Evolutionary conservation across 164 flowering plant genomes (phyloP), one percentile per base, ranked within the genome.

Genomic region (Piper betle): DNA sequence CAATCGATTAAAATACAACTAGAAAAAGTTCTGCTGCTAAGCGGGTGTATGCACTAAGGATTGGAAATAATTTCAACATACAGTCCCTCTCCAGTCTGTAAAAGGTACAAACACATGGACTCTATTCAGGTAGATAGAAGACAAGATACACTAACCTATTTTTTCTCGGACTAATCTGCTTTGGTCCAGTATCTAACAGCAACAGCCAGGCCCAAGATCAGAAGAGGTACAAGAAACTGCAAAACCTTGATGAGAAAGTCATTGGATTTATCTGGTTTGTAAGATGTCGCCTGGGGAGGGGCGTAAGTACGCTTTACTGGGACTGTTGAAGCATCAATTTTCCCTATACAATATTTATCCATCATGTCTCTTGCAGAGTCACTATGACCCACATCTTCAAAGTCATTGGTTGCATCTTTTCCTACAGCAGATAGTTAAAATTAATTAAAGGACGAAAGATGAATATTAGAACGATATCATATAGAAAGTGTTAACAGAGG

Each of bases 381-480:
- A 53, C 93, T 87, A 79, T 92, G 98, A 0, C 98, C 98, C 41
- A 85, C 87, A 79, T 87, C 96, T 72, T 87, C 96, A 67, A 86
- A 92, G 71, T 92, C 96, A 70, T 76, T 76, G 8, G 91, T 83
- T 61, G 96, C 98, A 77, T 92, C 98, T 74, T 87, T 92, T 50
- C 93, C 98, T 88, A 76, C 63, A 80, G 42, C n/a, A n/a, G n/a
- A n/a, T n/a, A n/a, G n/a, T n/a, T n/a, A n/a, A n/a, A n/a, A n/a
- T n/a, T n/a, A n/a, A n/a, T n/a, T n/a, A n/a, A n/a, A n/a, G n/a
- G n/a, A n/a, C n/a, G n/a, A n/a, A n/a, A n/a, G n/a, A n/a, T n/a
- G n/a, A n/a, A n/a, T n/a, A n/a, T n/a, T n/a, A n/a, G n/a, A n/a
- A n/a, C n/a, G n/a, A n/a, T n/a, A n/a, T n/a, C n/a, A n/a, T n/a